Evolutionary conservation across 2,329 filamentous ascomycete genomes (phyloP).

Genomic region (Calonectria multiphialidica): DNA sequence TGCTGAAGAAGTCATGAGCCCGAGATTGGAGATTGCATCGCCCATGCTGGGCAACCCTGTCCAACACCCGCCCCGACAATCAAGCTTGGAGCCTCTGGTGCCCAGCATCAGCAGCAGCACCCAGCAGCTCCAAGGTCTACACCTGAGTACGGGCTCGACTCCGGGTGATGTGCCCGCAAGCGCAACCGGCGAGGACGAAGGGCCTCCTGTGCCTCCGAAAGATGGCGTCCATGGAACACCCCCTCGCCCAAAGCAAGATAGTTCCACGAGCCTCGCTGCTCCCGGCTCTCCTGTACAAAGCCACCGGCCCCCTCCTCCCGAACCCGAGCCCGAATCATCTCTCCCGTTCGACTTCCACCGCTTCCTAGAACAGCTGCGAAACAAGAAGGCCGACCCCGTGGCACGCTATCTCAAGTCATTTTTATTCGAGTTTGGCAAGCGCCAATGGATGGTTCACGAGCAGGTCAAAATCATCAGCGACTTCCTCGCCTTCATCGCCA

Average conservation of each 20-base stretch:
- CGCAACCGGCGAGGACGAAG: constrained; percentile 57
- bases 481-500: constrained; percentile 95
- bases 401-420: constrained; percentile 97
- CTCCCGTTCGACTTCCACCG: constrained; percentile 97
- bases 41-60: constrained; percentile 77
- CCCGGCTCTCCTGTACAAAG: constrained; percentile 64
- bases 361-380: constrained; percentile 94
- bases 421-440: constrained; percentile 92
- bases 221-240: constrained; percentile 62
- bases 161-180: constrained; percentile 52
- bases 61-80: constrained; percentile 84
- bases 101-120: constrained; percentile 62
- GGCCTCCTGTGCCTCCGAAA: constrained; percentile 71
- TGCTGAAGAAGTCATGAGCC: constrained; percentile 91
- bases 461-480: constrained; percentile 99
- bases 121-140: constrained; percentile 59
- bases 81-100: constrained; percentile 83
- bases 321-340: constrained; percentile 82
- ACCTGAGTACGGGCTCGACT: constrained; percentile 55
- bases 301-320: constrained; percentile 76
- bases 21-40: constrained; percentile 84
- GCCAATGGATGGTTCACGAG: constrained; percentile 99
- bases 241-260: constrained; percentile 54
- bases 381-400: constrained; percentile 97
- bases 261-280: constrained; percentile 42